Percentiles rank a stretch among this genome's conserved stretches.
phyloP scores from a whole-genome alignment of 148 eudicot species.

The Diospyros kaki region DNA sequence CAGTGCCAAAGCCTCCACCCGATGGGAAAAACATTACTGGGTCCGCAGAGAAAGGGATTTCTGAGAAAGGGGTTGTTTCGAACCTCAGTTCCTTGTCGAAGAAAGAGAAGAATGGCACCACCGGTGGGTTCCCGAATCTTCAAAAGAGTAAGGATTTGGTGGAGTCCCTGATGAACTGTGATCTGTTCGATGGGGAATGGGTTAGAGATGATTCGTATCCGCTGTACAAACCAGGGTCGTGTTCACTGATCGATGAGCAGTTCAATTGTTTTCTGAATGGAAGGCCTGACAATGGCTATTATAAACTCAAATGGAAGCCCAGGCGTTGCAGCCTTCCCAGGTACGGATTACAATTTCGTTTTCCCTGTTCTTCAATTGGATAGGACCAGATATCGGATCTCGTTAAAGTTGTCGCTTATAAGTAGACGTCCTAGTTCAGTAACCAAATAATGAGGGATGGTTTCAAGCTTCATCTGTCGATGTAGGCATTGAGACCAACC shows the following conservation, averaged over 20 bases:
- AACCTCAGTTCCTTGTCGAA: slow-evolving; percentile 25
- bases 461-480: no score
- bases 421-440: no score
- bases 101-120: slow-evolving; percentile 23
- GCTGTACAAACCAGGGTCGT: slow-evolving; percentile 67
- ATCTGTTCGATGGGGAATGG: slow-evolving; percentile 72
- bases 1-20: neutral
- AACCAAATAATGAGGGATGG: no score
- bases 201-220: slow-evolving; percentile 66
- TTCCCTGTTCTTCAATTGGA: no score
- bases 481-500: no score
- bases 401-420: no score
- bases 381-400: no score
- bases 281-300: slow-evolving; percentile 58
- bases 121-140: slow-evolving; percentile 13
- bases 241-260: slow-evolving; percentile 65
- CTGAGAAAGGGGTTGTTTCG: slow-evolving; percentile 22
- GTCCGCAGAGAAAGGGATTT: slow-evolving; percentile 20
- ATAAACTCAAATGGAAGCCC: slow-evolving; percentile 62
- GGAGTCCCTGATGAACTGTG: slow-evolving; percentile 45
- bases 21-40: slow-evolving; percentile 11
- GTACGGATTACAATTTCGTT: slow-evolving; percentile 22
- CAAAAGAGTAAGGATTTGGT: slow-evolving; percentile 34
- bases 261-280: slow-evolving; percentile 66
- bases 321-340: slow-evolving; percentile 67